Percentiles rank a stretch among this genome's conserved stretches.
These are phyloP conservation scores for Pyricularia grisea DNA, from an alignment of 2,329 filamentous ascomycete genomes.

Conservation along the genomic window DNA sequence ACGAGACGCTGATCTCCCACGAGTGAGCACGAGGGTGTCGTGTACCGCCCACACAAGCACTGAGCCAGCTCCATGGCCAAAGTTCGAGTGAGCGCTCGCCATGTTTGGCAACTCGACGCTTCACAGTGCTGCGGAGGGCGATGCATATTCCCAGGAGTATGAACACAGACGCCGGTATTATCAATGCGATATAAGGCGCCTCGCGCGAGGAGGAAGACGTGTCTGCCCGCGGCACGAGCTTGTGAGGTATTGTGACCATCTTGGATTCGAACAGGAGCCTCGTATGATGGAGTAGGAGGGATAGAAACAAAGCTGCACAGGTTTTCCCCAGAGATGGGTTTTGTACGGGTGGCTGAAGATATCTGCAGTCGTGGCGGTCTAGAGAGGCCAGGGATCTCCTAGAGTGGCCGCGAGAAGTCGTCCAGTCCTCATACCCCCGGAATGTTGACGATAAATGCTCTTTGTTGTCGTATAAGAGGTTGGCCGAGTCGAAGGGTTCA, in stretches of 20 bases:
- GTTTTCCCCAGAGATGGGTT: too few species aligned
- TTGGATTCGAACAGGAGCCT: background rate
- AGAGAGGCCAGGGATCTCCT: background rate
- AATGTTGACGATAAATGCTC: background rate
- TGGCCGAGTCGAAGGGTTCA: background rate
- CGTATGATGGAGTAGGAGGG: background rate
- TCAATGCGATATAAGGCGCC: background rate
- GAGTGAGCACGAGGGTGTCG: background rate
- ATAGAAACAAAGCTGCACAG: background rate
- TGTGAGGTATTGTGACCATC: background rate
- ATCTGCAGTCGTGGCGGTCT: background rate
- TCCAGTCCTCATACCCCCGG: background rate
- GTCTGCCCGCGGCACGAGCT: background rate
- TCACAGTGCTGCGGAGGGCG: background rate
- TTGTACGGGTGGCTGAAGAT: background rate
- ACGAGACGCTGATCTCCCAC: background rate
- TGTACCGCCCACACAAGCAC: background rate
- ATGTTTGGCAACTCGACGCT: background rate
- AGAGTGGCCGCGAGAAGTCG: background rate
- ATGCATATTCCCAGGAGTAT: background rate
- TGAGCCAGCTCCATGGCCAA: conserved; percentile 1
- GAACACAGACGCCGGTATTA: background rate
- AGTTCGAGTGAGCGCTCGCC: background rate
- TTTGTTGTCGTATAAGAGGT: background rate
- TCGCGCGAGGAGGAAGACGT: background rate